Percentiles rank a stretch among this genome's conserved stretches.
Evolutionary conservation across 345 rosid genomes (phyloP).

Genomic region (Kandelia obovata): DNA sequence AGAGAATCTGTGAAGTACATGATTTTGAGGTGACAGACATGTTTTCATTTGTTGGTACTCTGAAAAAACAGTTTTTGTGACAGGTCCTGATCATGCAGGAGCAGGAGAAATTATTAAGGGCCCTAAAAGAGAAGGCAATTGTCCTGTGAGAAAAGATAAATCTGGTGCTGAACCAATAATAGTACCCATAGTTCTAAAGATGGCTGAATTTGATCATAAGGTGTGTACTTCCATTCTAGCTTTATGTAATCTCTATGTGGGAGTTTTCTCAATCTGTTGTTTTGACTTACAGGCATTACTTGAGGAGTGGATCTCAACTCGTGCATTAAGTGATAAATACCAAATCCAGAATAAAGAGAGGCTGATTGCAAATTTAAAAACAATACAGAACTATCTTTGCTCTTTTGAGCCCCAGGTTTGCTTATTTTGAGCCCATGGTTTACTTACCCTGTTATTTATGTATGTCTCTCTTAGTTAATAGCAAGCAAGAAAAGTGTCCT

Average conservation of each 20-base stretch:
- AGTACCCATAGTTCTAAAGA: conserved; percentile 80
- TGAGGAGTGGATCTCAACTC: conserved; percentile 86
- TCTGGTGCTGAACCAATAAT: conserved; percentile 73
- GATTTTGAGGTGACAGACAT: background rate
- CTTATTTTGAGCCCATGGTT: conserved; percentile 58
- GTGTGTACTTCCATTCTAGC: conserved; percentile 31
- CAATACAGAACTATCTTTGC: conserved; percentile 85
- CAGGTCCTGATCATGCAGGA: conserved; percentile 33
- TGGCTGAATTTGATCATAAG: conserved; percentile 96
- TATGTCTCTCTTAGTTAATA: conserved; percentile 4
- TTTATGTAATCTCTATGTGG: background rate
- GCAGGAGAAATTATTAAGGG: conserved; percentile 49
- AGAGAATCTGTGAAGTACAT: conserved; percentile 4
- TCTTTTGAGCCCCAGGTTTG: conserved; percentile 77
- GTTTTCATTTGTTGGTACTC: background rate
- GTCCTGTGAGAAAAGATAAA: conserved; percentile 46
- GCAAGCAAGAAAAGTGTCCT: background rate
- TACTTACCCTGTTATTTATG: background rate
- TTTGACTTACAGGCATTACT: conserved; percentile 63
- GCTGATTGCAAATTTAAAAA: conserved; percentile 67
- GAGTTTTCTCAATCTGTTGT: conserved; percentile 1
- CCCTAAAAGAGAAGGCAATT: conserved; percentile 26
- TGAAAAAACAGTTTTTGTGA: background rate
- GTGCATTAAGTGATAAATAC: conserved; percentile 53
- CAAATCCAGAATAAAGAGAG: conserved; percentile 75